A percentile compares a stretch with the other conserved stretches of the same genome.
Conservation (phyloP, 257 asterid species). For the Prunella vulgaris region DNA sequence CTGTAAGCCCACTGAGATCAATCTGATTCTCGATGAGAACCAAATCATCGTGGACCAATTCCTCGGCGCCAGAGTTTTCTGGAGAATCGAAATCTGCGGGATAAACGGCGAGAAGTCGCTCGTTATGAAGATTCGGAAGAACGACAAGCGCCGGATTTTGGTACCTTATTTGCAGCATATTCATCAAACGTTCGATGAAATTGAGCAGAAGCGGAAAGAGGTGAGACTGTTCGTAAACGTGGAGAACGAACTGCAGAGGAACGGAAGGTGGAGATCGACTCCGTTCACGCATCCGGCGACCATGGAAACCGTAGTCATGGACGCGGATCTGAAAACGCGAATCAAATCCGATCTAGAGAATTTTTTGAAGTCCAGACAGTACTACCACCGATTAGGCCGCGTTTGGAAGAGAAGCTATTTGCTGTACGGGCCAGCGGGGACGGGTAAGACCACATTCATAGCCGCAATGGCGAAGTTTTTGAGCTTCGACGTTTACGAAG, state of each 20-base stretch:
- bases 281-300: slow-evolving; percentile 83
- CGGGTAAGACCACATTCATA: slow-evolving; percentile 78
- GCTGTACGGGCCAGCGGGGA: slow-evolving; percentile 73
- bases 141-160: slow-evolving; percentile 64
- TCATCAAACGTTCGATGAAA: slow-evolving; percentile 60
- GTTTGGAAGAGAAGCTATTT: slow-evolving; percentile 93
- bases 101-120: slow-evolving; percentile 34
- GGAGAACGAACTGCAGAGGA: slow-evolving; percentile 38
- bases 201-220: slow-evolving; percentile 64
- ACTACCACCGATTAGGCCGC: slow-evolving; percentile 75
- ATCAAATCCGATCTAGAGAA: slow-evolving; percentile 70
- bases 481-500: slow-evolving; percentile 72
- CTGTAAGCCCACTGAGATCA: slow-evolving; percentile 58
- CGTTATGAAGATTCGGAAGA: slow-evolving; percentile 55
- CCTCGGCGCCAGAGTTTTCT: slow-evolving; percentile 64
- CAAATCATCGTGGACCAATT: slow-evolving; percentile 56
- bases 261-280: slow-evolving; percentile 74
- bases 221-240: slow-evolving; percentile 60
- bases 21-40: slow-evolving; percentile 51
- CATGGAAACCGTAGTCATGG: slow-evolving; percentile 82
- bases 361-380: slow-evolving; percentile 69
- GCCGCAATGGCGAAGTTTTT: slow-evolving; percentile 75
- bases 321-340: slow-evolving; percentile 69
- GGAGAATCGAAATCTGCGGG: slow-evolving; percentile 49
- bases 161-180: slow-evolving; percentile 70